Conservation (phyloP, 129 eudicot species). For the Apium graveolens region DNA sequence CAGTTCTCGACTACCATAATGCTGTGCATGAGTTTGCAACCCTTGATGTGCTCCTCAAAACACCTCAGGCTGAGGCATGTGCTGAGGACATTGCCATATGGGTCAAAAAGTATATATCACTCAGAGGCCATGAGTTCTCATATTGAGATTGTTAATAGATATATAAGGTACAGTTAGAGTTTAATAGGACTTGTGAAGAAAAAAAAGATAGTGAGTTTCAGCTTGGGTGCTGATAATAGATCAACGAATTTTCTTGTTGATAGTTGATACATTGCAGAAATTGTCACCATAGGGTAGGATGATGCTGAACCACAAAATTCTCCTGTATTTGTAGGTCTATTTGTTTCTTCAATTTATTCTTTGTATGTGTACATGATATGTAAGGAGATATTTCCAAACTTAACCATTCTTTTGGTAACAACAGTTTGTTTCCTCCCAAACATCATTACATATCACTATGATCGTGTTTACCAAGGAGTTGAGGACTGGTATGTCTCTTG, state of each 20-base stretch:
- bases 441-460: too few species aligned
- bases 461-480: too few species aligned
- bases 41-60: conserved; percentile 60
- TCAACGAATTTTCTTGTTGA: not conserved
- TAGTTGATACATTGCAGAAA: not conserved
- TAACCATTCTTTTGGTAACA: not conserved
- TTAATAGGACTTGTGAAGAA: not conserved
- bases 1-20: conserved; percentile 75
- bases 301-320: not conserved
- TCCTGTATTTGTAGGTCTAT: conserved; percentile 12
- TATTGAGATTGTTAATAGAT: conserved; percentile 26
- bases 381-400: not conserved
- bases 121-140: conserved; percentile 82
- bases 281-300: not conserved
- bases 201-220: not conserved
- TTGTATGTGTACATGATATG: conserved; percentile 16
- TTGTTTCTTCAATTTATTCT: conserved; percentile 13
- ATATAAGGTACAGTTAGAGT: not conserved
- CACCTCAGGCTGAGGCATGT: conserved; percentile 88
- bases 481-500: too few species aligned
- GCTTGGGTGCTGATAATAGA: not conserved
- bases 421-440: too few species aligned
- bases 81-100: conserved; percentile 85
- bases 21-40: conserved; percentile 91
- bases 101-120: conserved; percentile 85